phyloP scores from a whole-genome alignment of 139 green algal species.

The Chlorella vulgaris region DNA sequence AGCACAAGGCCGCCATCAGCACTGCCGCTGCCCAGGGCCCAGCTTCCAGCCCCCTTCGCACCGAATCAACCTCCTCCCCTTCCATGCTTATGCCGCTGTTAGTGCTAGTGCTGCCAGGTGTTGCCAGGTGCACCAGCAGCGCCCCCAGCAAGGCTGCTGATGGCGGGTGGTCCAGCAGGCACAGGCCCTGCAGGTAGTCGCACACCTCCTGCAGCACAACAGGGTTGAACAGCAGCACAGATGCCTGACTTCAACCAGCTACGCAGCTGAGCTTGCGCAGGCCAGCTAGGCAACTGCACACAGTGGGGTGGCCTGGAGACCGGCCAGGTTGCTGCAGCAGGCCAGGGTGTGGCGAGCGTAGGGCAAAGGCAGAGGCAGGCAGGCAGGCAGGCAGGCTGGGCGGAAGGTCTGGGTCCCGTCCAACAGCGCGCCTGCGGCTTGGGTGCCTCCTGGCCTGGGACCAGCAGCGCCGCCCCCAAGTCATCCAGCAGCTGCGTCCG shows the following conservation, averaged over 20 bases:
- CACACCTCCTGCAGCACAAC: neutral
- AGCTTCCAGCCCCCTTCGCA: too few species aligned
- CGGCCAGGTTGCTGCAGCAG: neutral
- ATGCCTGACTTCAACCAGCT: neutral
- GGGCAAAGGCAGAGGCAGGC: too few species aligned
- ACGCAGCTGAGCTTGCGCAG: too few species aligned
- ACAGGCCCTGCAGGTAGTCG: neutral
- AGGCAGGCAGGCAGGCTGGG: too few species aligned
- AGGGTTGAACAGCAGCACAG: neutral
- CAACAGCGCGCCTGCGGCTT: slow-evolving; percentile 2
- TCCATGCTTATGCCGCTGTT: neutral
- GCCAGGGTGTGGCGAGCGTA: too few species aligned
- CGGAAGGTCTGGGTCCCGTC: too few species aligned
- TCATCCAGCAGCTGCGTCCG: neutral
- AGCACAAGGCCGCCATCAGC: neutral
- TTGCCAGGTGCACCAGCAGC: neutral
- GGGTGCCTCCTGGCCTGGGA: neutral
- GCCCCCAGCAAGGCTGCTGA: neutral
- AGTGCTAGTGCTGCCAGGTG: neutral
- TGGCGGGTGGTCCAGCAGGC: neutral
- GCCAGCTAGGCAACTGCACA: neutral
- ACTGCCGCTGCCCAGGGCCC: too few species aligned
- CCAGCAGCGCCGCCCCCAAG: neutral
- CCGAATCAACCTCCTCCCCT: neutral
- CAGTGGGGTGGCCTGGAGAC: neutral